A percentile compares a stretch with the other conserved stretches of the same genome.
These are phyloP conservation scores for Aspergillus sp. DNA, from an alignment of 2,329 filamentous ascomycete genomes.

Conservation along the genomic window DNA sequence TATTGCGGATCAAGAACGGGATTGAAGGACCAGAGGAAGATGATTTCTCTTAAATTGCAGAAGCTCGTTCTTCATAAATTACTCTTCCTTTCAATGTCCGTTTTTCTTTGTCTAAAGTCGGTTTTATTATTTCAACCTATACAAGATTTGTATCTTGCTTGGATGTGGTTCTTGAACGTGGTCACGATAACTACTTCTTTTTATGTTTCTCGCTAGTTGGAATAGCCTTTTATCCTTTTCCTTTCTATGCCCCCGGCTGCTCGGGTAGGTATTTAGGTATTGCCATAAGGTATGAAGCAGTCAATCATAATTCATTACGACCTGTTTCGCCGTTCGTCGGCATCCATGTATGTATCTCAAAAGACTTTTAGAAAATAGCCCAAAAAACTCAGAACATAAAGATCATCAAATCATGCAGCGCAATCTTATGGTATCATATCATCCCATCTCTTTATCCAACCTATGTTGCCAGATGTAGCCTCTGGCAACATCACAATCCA, in stretches of 20 bases:
- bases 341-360: constrained; percentile 2
- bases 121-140: neutral
- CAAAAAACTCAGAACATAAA: constrained; percentile 2
- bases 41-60: constrained; percentile 60
- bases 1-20: constrained; percentile 78
- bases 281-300: neutral
- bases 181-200: neutral
- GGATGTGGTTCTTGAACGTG: neutral
- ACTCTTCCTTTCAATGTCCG: neutral
- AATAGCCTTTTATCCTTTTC: neutral
- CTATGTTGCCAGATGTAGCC: neutral
- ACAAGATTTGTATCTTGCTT: neutral
- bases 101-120: neutral
- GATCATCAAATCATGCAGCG: constrained; percentile 25
- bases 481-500: constrained; percentile 8
- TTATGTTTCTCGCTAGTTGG: neutral
- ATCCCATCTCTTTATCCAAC: constrained; percentile 12
- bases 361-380: neutral
- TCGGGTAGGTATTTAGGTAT: neutral
- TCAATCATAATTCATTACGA: constrained; percentile 8
- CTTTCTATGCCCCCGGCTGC: neutral
- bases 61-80: constrained; percentile 6
- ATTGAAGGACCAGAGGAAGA: constrained; percentile 75
- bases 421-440: constrained; percentile 31
- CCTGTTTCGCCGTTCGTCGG: neutral